Evolutionary conservation across 345 rosid species (phyloP).

Genomic region (Adansonia digitata): DNA sequence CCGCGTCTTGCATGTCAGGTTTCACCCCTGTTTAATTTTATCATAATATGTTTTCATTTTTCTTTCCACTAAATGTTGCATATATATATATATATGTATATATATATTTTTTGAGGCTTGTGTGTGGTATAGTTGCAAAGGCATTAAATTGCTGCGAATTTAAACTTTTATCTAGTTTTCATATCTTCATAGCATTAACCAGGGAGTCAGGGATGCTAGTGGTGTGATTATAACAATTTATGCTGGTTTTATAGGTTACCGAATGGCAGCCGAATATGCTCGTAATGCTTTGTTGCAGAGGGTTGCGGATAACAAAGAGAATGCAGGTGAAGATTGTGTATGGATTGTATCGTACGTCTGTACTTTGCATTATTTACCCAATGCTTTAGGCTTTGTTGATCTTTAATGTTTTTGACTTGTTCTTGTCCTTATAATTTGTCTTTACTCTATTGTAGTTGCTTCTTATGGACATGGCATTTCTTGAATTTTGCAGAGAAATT

Average conservation of each 20-base stretch:
- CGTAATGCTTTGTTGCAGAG: slow-evolving; percentile 62
- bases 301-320: slow-evolving; percentile 70
- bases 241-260: slow-evolving; percentile 52
- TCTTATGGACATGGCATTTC: slow-evolving; percentile 9
- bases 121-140: neutral
- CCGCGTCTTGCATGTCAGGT: neutral
- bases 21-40: neutral
- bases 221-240: neutral
- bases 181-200: neutral
- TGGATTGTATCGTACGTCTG: neutral
- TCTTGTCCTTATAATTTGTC: neutral
- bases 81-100: neutral
- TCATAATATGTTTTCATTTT: neutral
- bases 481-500: slow-evolving; percentile 63
- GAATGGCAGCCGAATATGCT: slow-evolving; percentile 98
- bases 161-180: neutral
- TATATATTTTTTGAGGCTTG: neutral
- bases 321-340: slow-evolving; percentile 47
- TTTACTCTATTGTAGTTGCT: neutral
- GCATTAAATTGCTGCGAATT: neutral
- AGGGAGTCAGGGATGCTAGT: neutral
- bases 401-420: neutral
- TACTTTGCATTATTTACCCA: neutral
- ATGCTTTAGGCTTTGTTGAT: neutral
- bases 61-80: neutral